Conservation (phyloP, 1,284 basidiomycete genomes). For the Melanopsichium pennsylvanicum region DNA sequence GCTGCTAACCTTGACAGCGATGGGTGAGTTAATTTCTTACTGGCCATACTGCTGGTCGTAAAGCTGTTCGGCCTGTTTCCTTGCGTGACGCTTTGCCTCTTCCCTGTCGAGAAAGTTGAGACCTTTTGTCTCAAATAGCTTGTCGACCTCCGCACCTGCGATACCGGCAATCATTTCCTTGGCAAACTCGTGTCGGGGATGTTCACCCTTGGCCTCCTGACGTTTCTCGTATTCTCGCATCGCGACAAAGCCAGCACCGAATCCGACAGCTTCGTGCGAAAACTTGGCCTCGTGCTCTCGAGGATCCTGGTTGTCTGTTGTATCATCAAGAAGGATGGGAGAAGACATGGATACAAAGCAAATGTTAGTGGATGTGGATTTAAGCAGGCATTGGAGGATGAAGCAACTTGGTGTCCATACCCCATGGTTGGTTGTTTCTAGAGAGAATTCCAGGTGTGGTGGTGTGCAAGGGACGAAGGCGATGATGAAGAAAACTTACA, state of each 20-base stretch:
- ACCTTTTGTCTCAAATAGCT: conserved; percentile 60
- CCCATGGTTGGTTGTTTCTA: no score
- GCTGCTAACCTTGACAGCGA: no score
- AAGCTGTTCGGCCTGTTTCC: conserved; percentile 46
- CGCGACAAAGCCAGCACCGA: conserved; percentile 67
- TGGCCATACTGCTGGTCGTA: conserved; percentile 52
- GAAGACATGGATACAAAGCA: not conserved
- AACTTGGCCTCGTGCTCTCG: conserved; percentile 54
- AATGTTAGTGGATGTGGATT: no score
- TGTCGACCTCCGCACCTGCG: conserved; percentile 57
- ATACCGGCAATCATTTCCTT: conserved; percentile 68
- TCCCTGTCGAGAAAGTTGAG: conserved; percentile 63
- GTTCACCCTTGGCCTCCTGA: conserved; percentile 68
- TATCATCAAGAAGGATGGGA: not conserved
- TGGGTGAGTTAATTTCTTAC: no score
- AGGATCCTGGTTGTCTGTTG: conserved; percentile 44
- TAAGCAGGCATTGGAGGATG: no score
- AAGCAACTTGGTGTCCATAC: no score
- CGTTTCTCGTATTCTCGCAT: conserved; percentile 73
- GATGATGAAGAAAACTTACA: conserved; percentile 22
- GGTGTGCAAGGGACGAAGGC: not conserved
- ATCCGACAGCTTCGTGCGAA: conserved; percentile 75
- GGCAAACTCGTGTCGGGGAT: conserved; percentile 66
- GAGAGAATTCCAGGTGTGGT: no score
- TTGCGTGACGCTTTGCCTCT: conserved; percentile 68